phyloP scores from a whole-genome alignment of 345 rosid species.

The Brassica nigra region DNA sequence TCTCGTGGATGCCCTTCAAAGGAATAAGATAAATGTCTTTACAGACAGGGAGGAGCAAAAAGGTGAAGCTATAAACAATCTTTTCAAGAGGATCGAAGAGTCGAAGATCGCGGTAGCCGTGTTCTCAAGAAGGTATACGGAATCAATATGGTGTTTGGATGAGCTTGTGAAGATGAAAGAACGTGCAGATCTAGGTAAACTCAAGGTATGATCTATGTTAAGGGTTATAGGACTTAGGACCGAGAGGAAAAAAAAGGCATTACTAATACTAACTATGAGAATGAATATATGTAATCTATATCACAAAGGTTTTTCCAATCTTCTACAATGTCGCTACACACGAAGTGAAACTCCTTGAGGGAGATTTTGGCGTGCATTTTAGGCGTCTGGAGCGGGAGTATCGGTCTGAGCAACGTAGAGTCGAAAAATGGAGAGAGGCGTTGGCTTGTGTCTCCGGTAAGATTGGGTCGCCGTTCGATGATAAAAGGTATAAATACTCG shows the following conservation, averaged over 20 bases:
- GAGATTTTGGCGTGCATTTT: neutral
- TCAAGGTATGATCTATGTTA: neutral
- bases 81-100: neutral
- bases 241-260: neutral
- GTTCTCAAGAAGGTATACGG: slow-evolving; percentile 1
- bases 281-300: neutral
- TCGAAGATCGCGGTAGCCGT: neutral
- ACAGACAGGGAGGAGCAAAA: neutral
- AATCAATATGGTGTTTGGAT: neutral
- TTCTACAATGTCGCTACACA: slow-evolving; percentile 17
- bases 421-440: neutral
- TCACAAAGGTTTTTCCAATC: slow-evolving; percentile 3
- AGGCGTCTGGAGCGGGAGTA: neutral
- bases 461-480: neutral
- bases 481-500: neutral
- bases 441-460: neutral
- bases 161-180: slow-evolving; percentile 10
- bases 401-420: neutral
- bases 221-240: neutral
- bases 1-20: neutral
- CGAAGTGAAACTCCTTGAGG: neutral
- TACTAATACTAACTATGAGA: neutral
- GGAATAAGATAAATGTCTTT: neutral
- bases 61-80: neutral
- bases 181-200: neutral